Base-by-base conservation (phyloP, 306 rosid genomes). In the Coriaria nepalensis region DNA sequence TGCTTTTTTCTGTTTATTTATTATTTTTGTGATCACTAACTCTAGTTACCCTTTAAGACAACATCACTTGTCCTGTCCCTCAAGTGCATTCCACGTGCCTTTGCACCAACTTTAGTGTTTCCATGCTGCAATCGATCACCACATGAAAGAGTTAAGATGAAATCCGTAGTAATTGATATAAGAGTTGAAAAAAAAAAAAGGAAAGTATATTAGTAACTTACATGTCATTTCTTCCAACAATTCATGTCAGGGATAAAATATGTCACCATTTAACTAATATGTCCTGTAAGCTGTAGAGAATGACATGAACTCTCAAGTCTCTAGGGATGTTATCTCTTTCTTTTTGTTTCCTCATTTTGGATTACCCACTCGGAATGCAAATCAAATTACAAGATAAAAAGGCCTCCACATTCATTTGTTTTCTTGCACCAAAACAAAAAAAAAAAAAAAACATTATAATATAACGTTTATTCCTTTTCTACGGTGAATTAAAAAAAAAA, bases 21-120 rank as follows among this genome's bases (percentile, higher is more conserved):
- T 38, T 42, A 55, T 38, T 33, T 53, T 58, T 62, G 33, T 57
- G 49, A 40, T 50, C 47, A 40, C 68, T 62, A 57, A 20, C 29
- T 3, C 29, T 20, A 20, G 29, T 63, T 71, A 9, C 55, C 58
- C 47, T 45, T 64, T 47, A 45, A 55, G 65, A 37, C 55, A 40
- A 60, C 42, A 47, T 78, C 70, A 57, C 61, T 57, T 52, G 67
- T 60, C 49, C 61, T 66, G 77, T 55, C 82, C 58, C 43, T 50
- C 6, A 77, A 64, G 37, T 84, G 92, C 78, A 60, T 61, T 80
- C 92, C 92, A 84, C 79, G 67, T 80, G 79, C 69, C 75, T 53
- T 20, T 78, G 78, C 82, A 69, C 80, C 78, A 44, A 53, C 53
- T 61, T 61, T 51, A 8, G 40, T 32, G 43, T 33, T 60, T 43